phyloP scores from a whole-genome alignment of 306 rosid species.

The Quercus parvula region DNA sequence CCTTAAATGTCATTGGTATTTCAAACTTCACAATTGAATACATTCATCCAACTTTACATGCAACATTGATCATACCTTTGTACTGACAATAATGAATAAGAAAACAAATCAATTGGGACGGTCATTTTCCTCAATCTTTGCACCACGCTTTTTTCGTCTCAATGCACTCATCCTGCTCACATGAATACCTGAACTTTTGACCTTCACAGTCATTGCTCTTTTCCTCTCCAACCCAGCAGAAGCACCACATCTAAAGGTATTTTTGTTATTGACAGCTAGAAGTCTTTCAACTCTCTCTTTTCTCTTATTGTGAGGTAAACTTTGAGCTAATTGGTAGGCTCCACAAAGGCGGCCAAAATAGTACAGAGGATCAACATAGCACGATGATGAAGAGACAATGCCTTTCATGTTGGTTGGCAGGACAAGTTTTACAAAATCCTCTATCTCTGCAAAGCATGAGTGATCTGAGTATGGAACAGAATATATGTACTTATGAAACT shows the following conservation, averaged over 20 bases:
- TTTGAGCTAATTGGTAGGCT: conserved; percentile 28
- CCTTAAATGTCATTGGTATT: conserved; percentile 15
- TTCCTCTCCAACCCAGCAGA: conserved; percentile 18
- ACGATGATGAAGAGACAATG: conserved; percentile 57
- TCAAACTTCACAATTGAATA: not conserved
- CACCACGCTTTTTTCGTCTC: conserved; percentile 28
- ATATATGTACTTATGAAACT: no score
- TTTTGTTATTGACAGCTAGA: conserved; percentile 2
- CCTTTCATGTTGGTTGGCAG: no score
- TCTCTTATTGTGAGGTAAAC: conserved; percentile 18
- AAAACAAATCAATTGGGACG: no score
- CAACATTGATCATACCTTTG: not conserved
- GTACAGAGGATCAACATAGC: conserved; percentile 63
- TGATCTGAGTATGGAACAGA: no score
- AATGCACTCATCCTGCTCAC: conserved; percentile 28
- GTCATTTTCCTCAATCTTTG: conserved; percentile 43
- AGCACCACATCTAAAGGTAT: conserved; percentile 3
- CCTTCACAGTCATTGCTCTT: conserved; percentile 24
- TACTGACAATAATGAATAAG: not conserved
- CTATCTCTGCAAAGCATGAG: no score
- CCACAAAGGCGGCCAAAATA: conserved; percentile 54
- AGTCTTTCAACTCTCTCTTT: conserved; percentile 29
- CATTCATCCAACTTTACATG: not conserved
- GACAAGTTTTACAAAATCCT: no score
- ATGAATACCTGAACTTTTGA: conserved; percentile 27